Evolutionary conservation across 176 grass and related monocot species (phyloP).

Genomic region (Ampelocalamus luodianensis): DNA sequence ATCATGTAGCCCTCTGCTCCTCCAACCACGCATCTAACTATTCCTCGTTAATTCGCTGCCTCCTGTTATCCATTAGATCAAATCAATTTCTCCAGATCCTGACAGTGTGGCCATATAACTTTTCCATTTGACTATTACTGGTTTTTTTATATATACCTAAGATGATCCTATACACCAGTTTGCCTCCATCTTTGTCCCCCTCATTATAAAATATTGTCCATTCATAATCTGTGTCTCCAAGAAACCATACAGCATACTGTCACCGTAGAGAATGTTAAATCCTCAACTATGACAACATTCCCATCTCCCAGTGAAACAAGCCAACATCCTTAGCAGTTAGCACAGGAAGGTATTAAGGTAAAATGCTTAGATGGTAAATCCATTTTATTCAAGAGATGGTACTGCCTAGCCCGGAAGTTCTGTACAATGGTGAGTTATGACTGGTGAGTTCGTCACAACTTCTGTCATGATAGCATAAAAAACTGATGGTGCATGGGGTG

Average conservation of each 20-base stretch:
- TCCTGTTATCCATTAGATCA: not conserved
- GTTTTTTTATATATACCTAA: not conserved
- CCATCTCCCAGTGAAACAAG: not conserved
- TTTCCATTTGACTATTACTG: not conserved
- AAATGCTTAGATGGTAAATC: not conserved
- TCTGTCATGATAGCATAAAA: conserved; percentile 12
- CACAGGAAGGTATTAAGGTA: not conserved
- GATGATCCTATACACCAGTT: not conserved
- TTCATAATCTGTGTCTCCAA: not conserved
- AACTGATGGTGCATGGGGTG: not conserved
- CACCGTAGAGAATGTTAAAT: not conserved
- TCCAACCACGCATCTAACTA: not conserved
- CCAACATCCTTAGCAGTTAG: not conserved
- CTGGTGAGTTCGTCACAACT: conserved; percentile 1
- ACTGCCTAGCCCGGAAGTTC: conserved; percentile 5
- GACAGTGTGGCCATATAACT: not conserved
- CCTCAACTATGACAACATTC: conserved; percentile 19
- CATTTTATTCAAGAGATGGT: conserved; percentile 4
- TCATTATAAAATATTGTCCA: not conserved
- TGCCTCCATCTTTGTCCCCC: not conserved
- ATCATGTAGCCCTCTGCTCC: not conserved
- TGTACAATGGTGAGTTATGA: not conserved
- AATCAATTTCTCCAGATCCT: conserved; percentile 1
- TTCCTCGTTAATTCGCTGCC: not conserved
- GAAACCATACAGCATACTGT: not conserved